These are phyloP conservation scores for Henckelia pumila DNA, from an alignment of 257 asterid genomes.

Conservation along the genomic window DNA sequence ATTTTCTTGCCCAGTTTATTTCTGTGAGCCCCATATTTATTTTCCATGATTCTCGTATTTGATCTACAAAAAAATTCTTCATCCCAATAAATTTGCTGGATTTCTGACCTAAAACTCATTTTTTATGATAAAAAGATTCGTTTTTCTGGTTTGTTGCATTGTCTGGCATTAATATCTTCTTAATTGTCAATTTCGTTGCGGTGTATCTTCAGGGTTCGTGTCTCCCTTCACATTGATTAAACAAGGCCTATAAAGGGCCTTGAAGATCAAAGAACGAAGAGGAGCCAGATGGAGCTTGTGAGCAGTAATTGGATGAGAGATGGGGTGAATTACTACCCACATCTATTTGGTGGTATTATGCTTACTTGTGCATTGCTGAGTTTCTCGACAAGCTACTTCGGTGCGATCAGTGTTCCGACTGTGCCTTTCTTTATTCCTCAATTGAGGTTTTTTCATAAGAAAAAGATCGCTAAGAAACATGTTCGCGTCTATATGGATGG, in stretches of 20 bases:
- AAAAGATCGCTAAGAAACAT: slow-evolving; percentile 51
- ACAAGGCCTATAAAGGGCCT: slow-evolving; percentile 29
- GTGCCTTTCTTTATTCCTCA: slow-evolving; percentile 67
- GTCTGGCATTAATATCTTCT: background rate
- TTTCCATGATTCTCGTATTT: slow-evolving; percentile 21
- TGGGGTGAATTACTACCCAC: slow-evolving; percentile 73
- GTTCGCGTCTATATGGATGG: slow-evolving; percentile 97
- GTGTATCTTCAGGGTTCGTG: slow-evolving; percentile 65
- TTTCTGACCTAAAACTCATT: slow-evolving; percentile 10
- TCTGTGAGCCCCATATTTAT: background rate
- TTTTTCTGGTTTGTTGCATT: slow-evolving; percentile 13
- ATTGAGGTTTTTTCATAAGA: slow-evolving; percentile 62
- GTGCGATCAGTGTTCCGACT: slow-evolving; percentile 59
- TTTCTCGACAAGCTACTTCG: slow-evolving; percentile 77
- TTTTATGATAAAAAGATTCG: slow-evolving; percentile 1
- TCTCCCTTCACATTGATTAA: slow-evolving; percentile 53
- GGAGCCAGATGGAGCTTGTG: slow-evolving; percentile 66
- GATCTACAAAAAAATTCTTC: slow-evolving; percentile 20
- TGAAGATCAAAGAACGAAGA: slow-evolving; percentile 23
- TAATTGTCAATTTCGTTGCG: slow-evolving; percentile 10
- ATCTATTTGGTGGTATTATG: slow-evolving; percentile 89
- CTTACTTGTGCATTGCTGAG: slow-evolving; percentile 85
- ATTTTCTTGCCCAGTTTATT: slow-evolving; percentile 9
- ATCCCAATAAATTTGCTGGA: slow-evolving; percentile 7
- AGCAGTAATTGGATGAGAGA: slow-evolving; percentile 77